Evolutionary conservation across 2,329 filamentous ascomycete species (phyloP).

Genomic region (Claviceps fusiformis): DNA sequence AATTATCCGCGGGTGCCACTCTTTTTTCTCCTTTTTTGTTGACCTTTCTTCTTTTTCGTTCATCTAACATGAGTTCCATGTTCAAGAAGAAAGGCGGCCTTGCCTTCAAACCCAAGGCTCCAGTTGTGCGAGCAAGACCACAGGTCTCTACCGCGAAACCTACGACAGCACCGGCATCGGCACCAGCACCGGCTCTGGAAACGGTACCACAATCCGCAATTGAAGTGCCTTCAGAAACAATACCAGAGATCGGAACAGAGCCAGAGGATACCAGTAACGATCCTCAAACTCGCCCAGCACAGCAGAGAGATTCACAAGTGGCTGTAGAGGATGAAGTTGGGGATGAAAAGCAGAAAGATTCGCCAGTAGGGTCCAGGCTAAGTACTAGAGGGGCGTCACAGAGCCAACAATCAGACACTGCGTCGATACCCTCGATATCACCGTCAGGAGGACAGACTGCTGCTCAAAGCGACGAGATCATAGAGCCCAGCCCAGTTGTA

Average conservation of each 20-base stretch:
- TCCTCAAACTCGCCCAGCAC: background rate
- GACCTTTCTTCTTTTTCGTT: background rate
- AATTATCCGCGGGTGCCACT: background rate
- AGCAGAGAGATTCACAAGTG: background rate
- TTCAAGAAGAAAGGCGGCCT: constrained; percentile 51
- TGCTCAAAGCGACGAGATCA: background rate
- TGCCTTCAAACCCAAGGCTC: constrained; percentile 59
- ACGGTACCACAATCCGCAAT: constrained; percentile 3
- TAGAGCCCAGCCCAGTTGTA: background rate
- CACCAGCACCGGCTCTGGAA: background rate
- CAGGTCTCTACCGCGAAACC: constrained; percentile 4
- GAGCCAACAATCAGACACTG: constrained; percentile 1
- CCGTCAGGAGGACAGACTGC: background rate
- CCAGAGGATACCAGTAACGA: background rate
- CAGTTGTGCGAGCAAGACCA: constrained; percentile 28
- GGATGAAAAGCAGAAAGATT: constrained; percentile 1
- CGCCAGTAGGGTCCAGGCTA: background rate
- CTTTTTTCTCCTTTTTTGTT: background rate
- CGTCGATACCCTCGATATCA: background rate
- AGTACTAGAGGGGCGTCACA: constrained; percentile 2
- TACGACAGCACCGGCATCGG: background rate
- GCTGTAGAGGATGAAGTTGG: background rate
- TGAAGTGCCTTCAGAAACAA: background rate
- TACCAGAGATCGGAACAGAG: background rate
- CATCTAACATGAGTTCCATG: constrained; percentile 46